Evolutionary conservation across 2,329 filamentous ascomycete species (phyloP).

Genomic region (Sporothrix phasma): DNA sequence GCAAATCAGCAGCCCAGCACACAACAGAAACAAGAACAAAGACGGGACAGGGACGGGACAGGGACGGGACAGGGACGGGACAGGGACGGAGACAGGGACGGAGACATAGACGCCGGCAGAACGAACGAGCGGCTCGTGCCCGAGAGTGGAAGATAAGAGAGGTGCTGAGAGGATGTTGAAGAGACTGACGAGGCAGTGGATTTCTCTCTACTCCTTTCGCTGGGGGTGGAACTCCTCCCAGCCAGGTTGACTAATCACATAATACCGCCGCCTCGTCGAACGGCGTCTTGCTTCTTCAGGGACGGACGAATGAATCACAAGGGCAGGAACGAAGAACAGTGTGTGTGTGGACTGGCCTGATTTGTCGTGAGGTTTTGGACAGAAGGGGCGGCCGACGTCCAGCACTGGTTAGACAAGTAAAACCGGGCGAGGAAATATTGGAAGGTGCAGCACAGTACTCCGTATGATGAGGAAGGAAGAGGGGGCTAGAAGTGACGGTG

Average conservation of each 20-base stretch:
- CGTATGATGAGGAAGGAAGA: neutral
- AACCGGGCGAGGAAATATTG: neutral
- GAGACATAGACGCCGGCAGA: no score
- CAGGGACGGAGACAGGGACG: no score
- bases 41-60: neutral
- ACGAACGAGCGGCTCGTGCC: neutral
- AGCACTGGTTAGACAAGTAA: slow-evolving; percentile 1
- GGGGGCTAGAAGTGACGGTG: neutral
- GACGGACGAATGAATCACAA: neutral
- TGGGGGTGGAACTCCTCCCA: no score
- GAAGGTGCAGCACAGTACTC: neutral
- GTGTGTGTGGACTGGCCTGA: neutral
- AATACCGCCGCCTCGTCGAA: neutral
- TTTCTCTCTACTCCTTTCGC: neutral
- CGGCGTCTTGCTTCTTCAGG: neutral
- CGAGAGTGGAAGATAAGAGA: neutral
- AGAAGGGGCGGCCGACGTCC: neutral
- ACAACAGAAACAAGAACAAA: neutral
- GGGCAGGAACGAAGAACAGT: neutral
- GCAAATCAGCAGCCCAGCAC: no score
- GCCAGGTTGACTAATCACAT: neutral
- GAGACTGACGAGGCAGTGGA: neutral
- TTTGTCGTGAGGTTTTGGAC: neutral
- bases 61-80: neutral
- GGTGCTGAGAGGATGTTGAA: neutral